These are phyloP conservation scores for Lathyrus aphaca DNA, from an alignment of 306 rosid species.

Conservation along the genomic window DNA sequence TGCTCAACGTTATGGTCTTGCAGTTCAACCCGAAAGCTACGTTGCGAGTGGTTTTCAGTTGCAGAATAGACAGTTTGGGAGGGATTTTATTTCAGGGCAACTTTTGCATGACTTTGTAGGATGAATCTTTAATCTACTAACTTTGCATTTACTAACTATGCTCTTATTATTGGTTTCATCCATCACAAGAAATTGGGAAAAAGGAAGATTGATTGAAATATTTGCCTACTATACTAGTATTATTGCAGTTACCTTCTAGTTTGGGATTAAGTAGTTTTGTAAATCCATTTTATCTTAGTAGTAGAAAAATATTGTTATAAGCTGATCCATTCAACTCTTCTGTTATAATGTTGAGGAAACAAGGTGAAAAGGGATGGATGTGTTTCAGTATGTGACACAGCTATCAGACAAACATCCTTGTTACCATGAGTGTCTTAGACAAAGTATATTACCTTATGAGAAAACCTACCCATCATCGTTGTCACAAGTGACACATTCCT, in stretches of 20 bases:
- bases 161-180: neutral
- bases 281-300: neutral
- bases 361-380: too few species aligned
- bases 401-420: too few species aligned
- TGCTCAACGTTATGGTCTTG: slow-evolving; percentile 61
- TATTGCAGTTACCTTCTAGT: neutral
- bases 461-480: too few species aligned
- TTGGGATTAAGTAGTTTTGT: neutral
- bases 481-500: too few species aligned
- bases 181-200: neutral
- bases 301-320: neutral
- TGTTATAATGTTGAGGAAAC: too few species aligned
- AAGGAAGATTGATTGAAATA: neutral
- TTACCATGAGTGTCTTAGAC: too few species aligned
- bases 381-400: too few species aligned
- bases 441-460: too few species aligned
- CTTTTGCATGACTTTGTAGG: slow-evolving; percentile 79
- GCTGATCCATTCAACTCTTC: neutral
- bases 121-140: slow-evolving; percentile 30
- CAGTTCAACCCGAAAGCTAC: slow-evolving; percentile 51
- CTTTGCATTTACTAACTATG: slow-evolving; percentile 4
- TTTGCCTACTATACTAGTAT: neutral
- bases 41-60: slow-evolving; percentile 62
- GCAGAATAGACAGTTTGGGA: slow-evolving; percentile 72
- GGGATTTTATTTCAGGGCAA: slow-evolving; percentile 74